These are phyloP conservation scores for Penicillium subrubescens DNA, from an alignment of 495 filamentous ascomycete genomes.

Conservation along the genomic window DNA sequence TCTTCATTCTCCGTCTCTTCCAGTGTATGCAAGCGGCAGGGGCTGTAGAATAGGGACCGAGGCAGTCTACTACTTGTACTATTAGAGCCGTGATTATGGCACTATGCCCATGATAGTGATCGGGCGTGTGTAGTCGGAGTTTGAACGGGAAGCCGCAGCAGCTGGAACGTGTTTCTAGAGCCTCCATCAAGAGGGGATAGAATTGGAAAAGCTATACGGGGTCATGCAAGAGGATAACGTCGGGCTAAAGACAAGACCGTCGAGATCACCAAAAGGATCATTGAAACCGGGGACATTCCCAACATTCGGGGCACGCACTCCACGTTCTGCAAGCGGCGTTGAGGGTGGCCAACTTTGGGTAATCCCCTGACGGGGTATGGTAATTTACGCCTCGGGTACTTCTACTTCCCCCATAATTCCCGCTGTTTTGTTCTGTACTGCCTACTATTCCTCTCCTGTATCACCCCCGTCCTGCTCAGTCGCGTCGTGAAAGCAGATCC, in stretches of 20 bases:
- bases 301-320: constrained; percentile 32
- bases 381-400: constrained; percentile 20
- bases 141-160: constrained; percentile 25
- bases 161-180: constrained; percentile 23
- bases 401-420: neutral
- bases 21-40: neutral
- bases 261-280: neutral
- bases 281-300: constrained; percentile 21
- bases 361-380: constrained; percentile 16
- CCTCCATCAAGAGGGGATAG: neutral
- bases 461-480: constrained; percentile 22
- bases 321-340: constrained; percentile 36
- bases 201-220: neutral
- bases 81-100: neutral
- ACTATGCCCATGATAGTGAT: neutral
- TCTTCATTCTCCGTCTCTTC: neutral
- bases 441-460: constrained; percentile 6
- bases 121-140: neutral
- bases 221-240: neutral
- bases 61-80: neutral
- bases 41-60: neutral
- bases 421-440: neutral
- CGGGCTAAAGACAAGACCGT: neutral
- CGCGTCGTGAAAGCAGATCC: constrained; percentile 37
- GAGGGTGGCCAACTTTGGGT: constrained; percentile 13